Percentiles rank a stretch among this genome's conserved stretches.
Evolutionary conservation across 1,139 yeast species (phyloP).

Genomic region (Schizosaccharomyces versatilis): DNA sequence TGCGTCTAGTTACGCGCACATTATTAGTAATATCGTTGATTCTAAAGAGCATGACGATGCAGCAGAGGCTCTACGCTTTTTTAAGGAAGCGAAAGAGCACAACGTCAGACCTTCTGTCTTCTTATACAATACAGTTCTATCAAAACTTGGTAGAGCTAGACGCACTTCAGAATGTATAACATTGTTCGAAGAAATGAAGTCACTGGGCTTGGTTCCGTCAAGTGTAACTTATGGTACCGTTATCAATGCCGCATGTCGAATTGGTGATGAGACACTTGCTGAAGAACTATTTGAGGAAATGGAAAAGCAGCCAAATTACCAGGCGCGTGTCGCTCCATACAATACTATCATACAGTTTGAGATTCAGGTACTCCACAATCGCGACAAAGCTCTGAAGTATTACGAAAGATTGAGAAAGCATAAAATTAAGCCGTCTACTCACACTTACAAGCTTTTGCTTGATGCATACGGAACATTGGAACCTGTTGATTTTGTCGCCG

Average conservation of each 20-base stretch:
- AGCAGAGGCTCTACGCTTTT: constrained; percentile 18
- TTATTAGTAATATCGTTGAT: constrained; percentile 16
- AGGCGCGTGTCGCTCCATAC: constrained; percentile 22
- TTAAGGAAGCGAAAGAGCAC: constrained; percentile 19
- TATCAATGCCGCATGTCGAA: constrained; percentile 22
- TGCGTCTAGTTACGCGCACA: constrained; percentile 21
- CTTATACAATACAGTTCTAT: constrained; percentile 21
- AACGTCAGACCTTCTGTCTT: constrained; percentile 19
- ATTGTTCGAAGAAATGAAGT: constrained; percentile 19
- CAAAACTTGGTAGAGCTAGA: constrained; percentile 21
- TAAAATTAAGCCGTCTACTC: constrained; percentile 20
- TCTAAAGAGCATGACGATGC: constrained; percentile 19
- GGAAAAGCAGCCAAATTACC: constrained; percentile 18
- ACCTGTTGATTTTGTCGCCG: constrained; percentile 19
- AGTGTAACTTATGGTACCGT: constrained; percentile 24
- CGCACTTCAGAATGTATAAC: constrained; percentile 19
- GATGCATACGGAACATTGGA: constrained; percentile 20
- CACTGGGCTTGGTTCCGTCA: constrained; percentile 15
- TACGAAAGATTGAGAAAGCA: constrained; percentile 17
- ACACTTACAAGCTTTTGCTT: constrained; percentile 23
- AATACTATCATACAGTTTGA: constrained; percentile 23
- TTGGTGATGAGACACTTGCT: constrained; percentile 20
- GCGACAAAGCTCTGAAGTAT: constrained; percentile 18
- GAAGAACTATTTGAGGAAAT: constrained; percentile 19
- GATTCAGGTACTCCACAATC: constrained; percentile 19